These are phyloP conservation scores for Pyricularia pennisetigena DNA, from an alignment of 2,329 filamentous ascomycete species.

Conservation along the genomic window DNA sequence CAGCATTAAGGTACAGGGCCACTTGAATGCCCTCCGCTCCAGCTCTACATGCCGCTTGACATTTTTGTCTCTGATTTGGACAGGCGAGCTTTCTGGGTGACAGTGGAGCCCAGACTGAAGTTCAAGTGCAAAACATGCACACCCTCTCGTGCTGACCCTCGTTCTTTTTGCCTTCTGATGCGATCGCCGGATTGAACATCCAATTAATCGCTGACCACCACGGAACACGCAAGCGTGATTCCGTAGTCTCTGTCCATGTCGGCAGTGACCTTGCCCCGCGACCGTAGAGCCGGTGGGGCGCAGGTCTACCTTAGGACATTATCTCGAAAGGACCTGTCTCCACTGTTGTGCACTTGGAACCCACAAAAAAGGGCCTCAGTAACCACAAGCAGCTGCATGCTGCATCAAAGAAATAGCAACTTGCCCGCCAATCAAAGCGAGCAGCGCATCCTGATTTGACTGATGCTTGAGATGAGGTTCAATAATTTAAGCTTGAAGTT, in stretches of 20 bases:
- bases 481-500: neutral
- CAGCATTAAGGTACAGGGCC: neutral
- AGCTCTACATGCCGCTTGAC: neutral
- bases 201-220: neutral
- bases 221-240: neutral
- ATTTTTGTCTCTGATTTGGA: neutral
- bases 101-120: neutral
- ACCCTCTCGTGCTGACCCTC: neutral
- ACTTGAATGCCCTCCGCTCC: no score
- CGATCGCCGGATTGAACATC: neutral
- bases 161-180: neutral
- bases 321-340: neutral
- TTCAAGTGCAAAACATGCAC: neutral
- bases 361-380: neutral
- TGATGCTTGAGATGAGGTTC: neutral
- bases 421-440: neutral
- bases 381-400: neutral
- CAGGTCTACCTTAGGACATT: neutral
- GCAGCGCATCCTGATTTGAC: neutral
- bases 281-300: neutral
- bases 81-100: neutral
- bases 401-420: neutral
- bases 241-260: neutral
- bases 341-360: neutral
- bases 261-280: neutral